These are phyloP conservation scores for Alternaria dauci DNA, from an alignment of 2,329 filamentous ascomycete genomes.

Conservation along the genomic window DNA sequence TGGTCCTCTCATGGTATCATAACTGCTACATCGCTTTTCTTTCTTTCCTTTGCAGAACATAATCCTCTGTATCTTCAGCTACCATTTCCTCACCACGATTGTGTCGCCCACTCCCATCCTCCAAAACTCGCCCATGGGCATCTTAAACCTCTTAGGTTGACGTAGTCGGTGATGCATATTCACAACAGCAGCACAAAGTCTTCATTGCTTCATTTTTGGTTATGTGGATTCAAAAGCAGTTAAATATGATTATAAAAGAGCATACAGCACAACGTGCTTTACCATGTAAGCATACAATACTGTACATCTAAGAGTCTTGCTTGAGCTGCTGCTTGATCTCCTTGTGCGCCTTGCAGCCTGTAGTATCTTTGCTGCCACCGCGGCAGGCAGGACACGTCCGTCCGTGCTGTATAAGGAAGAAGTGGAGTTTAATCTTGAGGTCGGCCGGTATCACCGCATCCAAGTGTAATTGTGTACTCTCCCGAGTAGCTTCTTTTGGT, in stretches of 20 bases:
- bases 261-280: background rate
- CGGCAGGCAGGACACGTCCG: conserved; percentile 9
- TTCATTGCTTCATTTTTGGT: background rate
- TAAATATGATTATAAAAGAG: background rate
- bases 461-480: conserved; percentile 12
- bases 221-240: background rate
- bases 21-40: background rate
- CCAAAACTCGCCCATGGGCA: background rate
- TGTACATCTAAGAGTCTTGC: background rate
- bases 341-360: background rate
- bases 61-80: background rate
- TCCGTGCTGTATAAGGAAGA: conserved; percentile 14
- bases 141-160: background rate
- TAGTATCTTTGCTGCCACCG: conserved; percentile 5
- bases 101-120: background rate
- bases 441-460: conserved; percentile 7
- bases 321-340: background rate
- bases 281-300: background rate
- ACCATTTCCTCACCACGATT: background rate
- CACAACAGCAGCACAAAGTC: background rate
- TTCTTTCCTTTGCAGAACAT: background rate
- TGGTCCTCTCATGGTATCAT: background rate
- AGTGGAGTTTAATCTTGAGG: conserved; percentile 12
- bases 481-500: conserved; percentile 7
- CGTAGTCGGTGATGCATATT: background rate